Base-by-base conservation (phyloP, 352 stramenopile species). In the Pythium rishiriense region DNA sequence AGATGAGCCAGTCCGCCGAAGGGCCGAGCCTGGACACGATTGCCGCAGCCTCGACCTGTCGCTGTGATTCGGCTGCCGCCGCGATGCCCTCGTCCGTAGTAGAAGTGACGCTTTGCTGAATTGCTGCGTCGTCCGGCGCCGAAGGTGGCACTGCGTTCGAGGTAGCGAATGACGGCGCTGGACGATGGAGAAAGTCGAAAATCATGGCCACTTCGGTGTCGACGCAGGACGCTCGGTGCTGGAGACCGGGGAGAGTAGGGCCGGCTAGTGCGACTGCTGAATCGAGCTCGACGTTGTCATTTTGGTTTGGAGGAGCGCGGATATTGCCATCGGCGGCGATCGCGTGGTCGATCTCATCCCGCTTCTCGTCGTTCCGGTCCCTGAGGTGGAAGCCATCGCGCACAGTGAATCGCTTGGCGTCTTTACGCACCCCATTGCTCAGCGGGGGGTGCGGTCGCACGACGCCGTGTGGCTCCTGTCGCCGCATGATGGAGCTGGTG, bases 311-410 rank as follows among this genome's bases (percentile, higher is more conserved):
- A 14, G 50, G 5, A 4, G 26, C 19, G 4, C 11, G 25, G 33
- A 58, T 9, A 12, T 12, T 50, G 24, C 17, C 59, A 21, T 45
- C 4, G 35, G 52, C 33, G 57, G 50, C 58, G 19, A 87, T 49
- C 19, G 74, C 66, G 25, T 78, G 62, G 49, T 87, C 78, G 22
- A 90, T 75, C 39, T 62, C 70, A 17, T 64, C 70, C 3, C 73
- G 60, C 26, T 64, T 62, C 48, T 88, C 81, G 41, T 83, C 72
- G 41, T 88, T 89, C 45, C 69, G 73, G 4, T 69, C 74, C 49
- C 83, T 87, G 10, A 91, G 52, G 65, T 91, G 83, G 62, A 91
- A 91, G 17, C 83, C 83, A 50, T 91, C 83, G 15, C 83, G 83
- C 14, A 90, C 73, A 0, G 78, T 79, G 52, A 90, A 90, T 25